Base-by-base conservation (phyloP, 1,139 yeast genomes). In the Scheffersomyces segobiensis region DNA sequence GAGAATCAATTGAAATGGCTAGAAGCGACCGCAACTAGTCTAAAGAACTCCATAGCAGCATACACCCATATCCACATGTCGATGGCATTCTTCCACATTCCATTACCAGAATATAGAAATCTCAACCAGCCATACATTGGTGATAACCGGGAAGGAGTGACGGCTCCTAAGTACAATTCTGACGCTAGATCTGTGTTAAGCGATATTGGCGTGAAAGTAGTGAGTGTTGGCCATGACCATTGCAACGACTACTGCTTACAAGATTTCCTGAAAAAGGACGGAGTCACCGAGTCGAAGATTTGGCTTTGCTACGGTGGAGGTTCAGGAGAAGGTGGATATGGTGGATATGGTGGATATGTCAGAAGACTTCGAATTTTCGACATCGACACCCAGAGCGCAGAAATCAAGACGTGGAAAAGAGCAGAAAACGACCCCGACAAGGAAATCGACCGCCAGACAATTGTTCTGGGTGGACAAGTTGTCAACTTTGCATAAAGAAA, bases 231-330 rank as follows among this genome's bases (percentile, higher is more conserved):
- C 0, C 99, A 95, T 71, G 98, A 95, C 68, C 98, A 95, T 69
- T 90, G 92, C 64, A 95, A 95, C 70, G 98, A 95, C 69, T 95
- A 84, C 70, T 95, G 99, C 72, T 74, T 90, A 52, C 74, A 78
- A 56, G 88, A 87, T 62, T 63, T 71, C 7, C 59, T 62, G 18
- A 61, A 59, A 8, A 59, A 66, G 56, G 61, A 69, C 19, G 68
- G 71, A 18, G 62, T 63, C 26, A 62, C 62, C 8, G 71, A 76
- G 42, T 77, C 81, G 53, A 80, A 82, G 52, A 75, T 91, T 47
- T 91, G 97, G 97, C 76, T 93, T 51, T 95, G 99, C 68, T 92
- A 91, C 67, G 98, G 97, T 2, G 99, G 99, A 50, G 97, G 89
- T 0, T 81, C 84, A 1, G 99, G 98, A 3, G 96, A 91, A 74